Evolutionary conservation across 176 grass and related monocot species (phyloP), one percentile per base, ranked within the genome.

Genomic region (Aegilops bicornis): DNA sequence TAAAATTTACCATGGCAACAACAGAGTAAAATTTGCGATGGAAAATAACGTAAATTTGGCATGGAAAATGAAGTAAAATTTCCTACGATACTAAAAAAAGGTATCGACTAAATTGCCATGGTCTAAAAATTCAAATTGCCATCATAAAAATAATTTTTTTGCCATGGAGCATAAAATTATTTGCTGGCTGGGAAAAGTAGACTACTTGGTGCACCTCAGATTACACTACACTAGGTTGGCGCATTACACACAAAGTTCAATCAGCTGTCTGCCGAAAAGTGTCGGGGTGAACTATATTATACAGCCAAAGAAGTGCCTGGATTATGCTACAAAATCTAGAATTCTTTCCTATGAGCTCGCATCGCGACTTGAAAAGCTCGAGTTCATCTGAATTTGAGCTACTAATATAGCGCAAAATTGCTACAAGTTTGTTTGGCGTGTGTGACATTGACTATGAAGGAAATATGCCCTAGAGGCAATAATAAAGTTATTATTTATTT

Each of bases 161-260:
- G 1, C 37, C 37, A 39, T 39, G 37, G 37, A 39, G 8, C 37
- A 39, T 39, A 39, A 39, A 39, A 39, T 39, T 39, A 43, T 43
- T 43, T 65, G 35, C 11, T n/a, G 27, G 20, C 62, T 56, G 72
- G 73, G 64, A 25, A 83, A 45, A 79, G 66, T 45, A 83, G 80
- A 90, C 83, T 87, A 80, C 75, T 60, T 35, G 39, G 56, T 4
- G 64, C 45, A 80, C 36, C 67, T 74, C 2, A 17, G 76, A 74
- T 40, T 58, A 79, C 45, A 14, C 12, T 48, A 48, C 12, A 50
- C 70, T 31, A 39, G 11, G 70, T 43, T n/a, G 24, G 29, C 54
- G 40, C 39, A 32, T 29, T 86, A 43, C 19, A 3, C 39, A 47
- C 71, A 15, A 74, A 25, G 71, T 27, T 74, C 3, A 3, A 14